Percentiles rank a stretch among this genome's conserved stretches.
These are phyloP conservation scores for Taphrina confusa DNA, from an alignment of 1,139 yeast species.

Conservation along the genomic window DNA sequence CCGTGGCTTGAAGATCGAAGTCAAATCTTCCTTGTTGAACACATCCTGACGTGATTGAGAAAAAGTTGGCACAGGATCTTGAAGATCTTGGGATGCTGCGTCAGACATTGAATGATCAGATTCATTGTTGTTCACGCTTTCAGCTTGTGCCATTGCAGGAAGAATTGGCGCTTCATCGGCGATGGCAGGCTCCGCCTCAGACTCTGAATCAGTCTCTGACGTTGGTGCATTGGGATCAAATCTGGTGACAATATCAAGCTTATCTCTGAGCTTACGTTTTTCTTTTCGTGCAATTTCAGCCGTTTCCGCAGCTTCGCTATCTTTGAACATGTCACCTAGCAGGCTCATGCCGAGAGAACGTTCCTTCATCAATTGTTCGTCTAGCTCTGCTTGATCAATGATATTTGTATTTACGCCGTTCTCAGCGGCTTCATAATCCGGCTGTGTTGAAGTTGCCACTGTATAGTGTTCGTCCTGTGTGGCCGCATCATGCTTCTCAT, in stretches of 20 bases:
- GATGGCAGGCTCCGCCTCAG: slow-evolving; percentile 48
- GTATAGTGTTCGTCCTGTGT: too few relatives aligned
- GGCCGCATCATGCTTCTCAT: neutral
- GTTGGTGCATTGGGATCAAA: slow-evolving; percentile 22
- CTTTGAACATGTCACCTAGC: slow-evolving; percentile 30
- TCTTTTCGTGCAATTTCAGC: neutral
- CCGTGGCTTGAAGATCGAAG: slow-evolving; percentile 33
- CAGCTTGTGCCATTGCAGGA: neutral
- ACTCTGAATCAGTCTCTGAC: slow-evolving; percentile 55
- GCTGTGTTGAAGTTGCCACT: slow-evolving; percentile 22
- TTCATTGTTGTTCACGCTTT: neutral
- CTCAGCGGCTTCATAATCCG: slow-evolving; percentile 11
- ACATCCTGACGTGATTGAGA: neutral
- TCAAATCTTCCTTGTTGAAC: slow-evolving; percentile 11
- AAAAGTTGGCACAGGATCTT: neutral
- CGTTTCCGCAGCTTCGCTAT: neutral
- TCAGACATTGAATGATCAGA: neutral
- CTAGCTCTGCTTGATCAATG: slow-evolving; percentile 8
- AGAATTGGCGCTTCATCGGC: neutral
- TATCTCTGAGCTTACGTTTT: slow-evolving; percentile 3
- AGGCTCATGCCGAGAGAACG: slow-evolving; percentile 8
- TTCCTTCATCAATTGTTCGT: slow-evolving; percentile 10
- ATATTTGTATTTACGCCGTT: neutral
- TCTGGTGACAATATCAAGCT: slow-evolving; percentile 1
- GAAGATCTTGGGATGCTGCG: too few relatives aligned